Conservation (phyloP, 805 yeast species). For the Ogataea pini region DNA sequence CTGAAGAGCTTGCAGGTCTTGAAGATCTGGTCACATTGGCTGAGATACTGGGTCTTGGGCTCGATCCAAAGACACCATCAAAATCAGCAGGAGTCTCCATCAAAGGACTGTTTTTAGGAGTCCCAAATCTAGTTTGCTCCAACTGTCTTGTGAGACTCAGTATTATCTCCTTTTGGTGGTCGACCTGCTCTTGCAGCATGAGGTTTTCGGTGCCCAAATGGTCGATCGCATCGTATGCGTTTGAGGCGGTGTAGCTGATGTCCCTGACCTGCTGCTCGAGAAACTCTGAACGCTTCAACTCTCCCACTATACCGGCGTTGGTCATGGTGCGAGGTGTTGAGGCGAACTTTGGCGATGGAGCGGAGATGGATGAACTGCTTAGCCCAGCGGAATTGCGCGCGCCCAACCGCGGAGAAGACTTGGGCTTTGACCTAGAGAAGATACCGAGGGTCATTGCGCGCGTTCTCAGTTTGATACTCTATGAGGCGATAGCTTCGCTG, state of each 20-base stretch:
- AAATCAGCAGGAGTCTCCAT: slow-evolving; percentile 1
- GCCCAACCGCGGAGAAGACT: slow-evolving; percentile 4
- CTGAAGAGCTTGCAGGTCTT: slow-evolving; percentile 10
- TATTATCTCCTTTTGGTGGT: slow-evolving; percentile 30
- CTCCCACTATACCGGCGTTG: slow-evolving; percentile 23
- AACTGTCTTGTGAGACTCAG: slow-evolving; percentile 25
- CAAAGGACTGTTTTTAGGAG: slow-evolving; percentile 5
- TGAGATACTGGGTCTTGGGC: slow-evolving; percentile 3
- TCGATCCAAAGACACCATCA: slow-evolving; percentile 8
- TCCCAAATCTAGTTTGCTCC: slow-evolving; percentile 10
- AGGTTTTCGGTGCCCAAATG: slow-evolving; percentile 25
- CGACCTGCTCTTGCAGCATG: slow-evolving; percentile 30
- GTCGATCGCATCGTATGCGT: slow-evolving; percentile 30
- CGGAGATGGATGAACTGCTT: neutral
- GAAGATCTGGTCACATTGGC: neutral
- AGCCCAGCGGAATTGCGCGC: neutral
- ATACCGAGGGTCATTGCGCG: slow-evolving; percentile 7
- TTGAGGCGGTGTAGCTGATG: slow-evolving; percentile 29
- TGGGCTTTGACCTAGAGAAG: slow-evolving; percentile 14
- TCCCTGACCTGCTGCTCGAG: slow-evolving; percentile 23
- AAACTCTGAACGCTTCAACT: slow-evolving; percentile 15
- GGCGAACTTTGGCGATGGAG: neutral
- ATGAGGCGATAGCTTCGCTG: too few species aligned
- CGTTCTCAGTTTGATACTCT: too few species aligned
- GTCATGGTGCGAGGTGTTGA: slow-evolving; percentile 21